Percentiles rank a stretch among this genome's conserved stretches.
Evolutionary conservation across 192 early-diverging fungal species (phyloP).

Genomic region (Martensiomyces pterosporus): DNA sequence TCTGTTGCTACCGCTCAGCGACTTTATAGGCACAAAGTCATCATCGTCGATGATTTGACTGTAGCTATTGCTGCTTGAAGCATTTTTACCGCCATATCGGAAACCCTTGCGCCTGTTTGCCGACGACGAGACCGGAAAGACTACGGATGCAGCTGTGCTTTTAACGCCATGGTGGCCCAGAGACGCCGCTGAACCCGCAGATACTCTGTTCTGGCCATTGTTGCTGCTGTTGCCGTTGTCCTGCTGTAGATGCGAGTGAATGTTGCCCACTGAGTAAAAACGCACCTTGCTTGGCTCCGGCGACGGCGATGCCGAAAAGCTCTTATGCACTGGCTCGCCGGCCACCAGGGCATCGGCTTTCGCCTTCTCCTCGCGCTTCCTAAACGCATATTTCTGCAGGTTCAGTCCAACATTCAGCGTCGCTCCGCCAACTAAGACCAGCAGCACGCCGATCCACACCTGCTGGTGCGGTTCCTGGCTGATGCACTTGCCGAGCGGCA

Average conservation of each 20-base stretch:
- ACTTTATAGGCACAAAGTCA: too few relatives aligned
- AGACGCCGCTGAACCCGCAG: too few relatives aligned
- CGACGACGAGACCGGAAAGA: too few relatives aligned
- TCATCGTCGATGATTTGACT: too few relatives aligned
- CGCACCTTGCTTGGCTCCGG: slow-evolving; percentile 4
- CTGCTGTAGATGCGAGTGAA: too few relatives aligned
- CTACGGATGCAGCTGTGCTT: too few relatives aligned
- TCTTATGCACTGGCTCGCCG: background rate
- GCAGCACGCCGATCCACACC: slow-evolving; percentile 71
- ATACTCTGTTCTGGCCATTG: background rate
- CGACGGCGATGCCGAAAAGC: background rate
- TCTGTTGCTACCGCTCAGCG: too few relatives aligned
- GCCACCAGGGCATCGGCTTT: slow-evolving; percentile 9
- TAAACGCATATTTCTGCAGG: slow-evolving; percentile 72
- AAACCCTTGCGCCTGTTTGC: too few relatives aligned
- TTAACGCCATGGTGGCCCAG: too few relatives aligned
- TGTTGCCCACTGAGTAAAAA: slow-evolving; percentile 11
- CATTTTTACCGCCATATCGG: too few relatives aligned
- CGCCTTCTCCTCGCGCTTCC: slow-evolving; percentile 57
- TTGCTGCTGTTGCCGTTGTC: background rate
- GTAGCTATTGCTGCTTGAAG: too few relatives aligned
- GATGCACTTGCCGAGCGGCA: slow-evolving; percentile 45
- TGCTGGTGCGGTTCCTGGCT: slow-evolving; percentile 50
- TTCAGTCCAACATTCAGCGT: slow-evolving; percentile 75
- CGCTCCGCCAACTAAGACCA: slow-evolving; percentile 62